A percentile compares a stretch with the other conserved stretches of the same genome.
These are phyloP conservation scores for Cucurbitaria berberidis DNA, from an alignment of 2,329 filamentous ascomycete species.

Conservation along the genomic window DNA sequence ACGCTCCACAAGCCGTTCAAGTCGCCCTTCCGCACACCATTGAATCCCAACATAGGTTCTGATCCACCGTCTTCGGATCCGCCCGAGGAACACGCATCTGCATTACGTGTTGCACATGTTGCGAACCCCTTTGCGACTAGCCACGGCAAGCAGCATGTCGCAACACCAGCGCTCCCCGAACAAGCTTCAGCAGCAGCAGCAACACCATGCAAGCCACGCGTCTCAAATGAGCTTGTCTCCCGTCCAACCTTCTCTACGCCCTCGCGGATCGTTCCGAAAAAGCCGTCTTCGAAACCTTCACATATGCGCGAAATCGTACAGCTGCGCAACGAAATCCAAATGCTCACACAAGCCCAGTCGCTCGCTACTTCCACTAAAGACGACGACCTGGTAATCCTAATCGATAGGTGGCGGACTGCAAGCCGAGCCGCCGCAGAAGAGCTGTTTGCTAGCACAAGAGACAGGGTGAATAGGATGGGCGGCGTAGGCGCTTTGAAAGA, in stretches of 20 bases:
- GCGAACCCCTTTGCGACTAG: not conserved
- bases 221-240: conserved; percentile 20
- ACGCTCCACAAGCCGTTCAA: conserved; percentile 74
- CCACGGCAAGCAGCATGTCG: not conserved
- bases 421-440: conserved; percentile 71
- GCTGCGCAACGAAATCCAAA: conserved; percentile 48
- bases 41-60: conserved; percentile 32
- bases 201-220: conserved; percentile 7
- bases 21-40: conserved; percentile 66
- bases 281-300: conserved; percentile 28
- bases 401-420: conserved; percentile 66
- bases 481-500: conserved; percentile 63
- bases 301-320: conserved; percentile 41
- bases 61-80: conserved; percentile 36
- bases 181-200: conserved; percentile 6
- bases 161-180: not conserved
- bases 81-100: conserved; percentile 16
- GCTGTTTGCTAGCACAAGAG: conserved; percentile 65
- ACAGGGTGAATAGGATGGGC: conserved; percentile 68
- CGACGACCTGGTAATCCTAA: conserved; percentile 62
- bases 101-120: not conserved
- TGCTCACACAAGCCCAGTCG: conserved; percentile 50
- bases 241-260: conserved; percentile 16
- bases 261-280: conserved; percentile 18
- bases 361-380: conserved; percentile 51